phyloP scores from a whole-genome alignment of 129 eudicot species.

The Saposhnikovia divaricata region DNA sequence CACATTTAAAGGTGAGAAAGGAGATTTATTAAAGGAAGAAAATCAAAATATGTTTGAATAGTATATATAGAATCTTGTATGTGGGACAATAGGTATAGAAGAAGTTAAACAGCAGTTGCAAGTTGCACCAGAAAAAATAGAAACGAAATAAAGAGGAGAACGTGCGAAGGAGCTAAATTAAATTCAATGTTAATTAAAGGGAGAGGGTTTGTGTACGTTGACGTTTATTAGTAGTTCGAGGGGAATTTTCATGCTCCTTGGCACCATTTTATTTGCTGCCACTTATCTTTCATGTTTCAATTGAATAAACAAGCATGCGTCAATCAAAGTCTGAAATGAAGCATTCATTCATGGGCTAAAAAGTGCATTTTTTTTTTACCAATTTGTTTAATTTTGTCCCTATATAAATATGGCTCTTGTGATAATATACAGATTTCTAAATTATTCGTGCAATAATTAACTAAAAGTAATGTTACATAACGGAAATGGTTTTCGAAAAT shows the following conservation, averaged over 20 bases:
- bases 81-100: constrained; percentile 37
- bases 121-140: constrained; percentile 29
- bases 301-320: not conserved
- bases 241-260: constrained; percentile 15
- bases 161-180: constrained; percentile 29
- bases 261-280: constrained; percentile 1
- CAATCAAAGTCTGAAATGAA: not conserved
- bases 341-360: not conserved
- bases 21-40: not conserved
- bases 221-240: constrained; percentile 24
- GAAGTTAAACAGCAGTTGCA: constrained; percentile 45
- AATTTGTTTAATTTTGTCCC: not conserved
- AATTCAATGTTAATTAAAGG: constrained; percentile 11
- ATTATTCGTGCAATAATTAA: not conserved
- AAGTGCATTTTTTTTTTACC: not conserved
- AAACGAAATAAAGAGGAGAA: constrained; percentile 13
- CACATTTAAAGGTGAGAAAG: not conserved
- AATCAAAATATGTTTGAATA: not conserved
- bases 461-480: too few relatives aligned
- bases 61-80: constrained; percentile 14
- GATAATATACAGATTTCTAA: not conserved
- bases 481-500: too few relatives aligned
- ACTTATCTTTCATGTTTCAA: constrained; percentile 1
- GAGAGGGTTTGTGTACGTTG: constrained; percentile 10
- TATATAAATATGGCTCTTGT: too few relatives aligned